A percentile compares a stretch with the other conserved stretches of the same genome.
Evolutionary conservation across 495 filamentous ascomycete species (phyloP).

Genomic region (Talaromyces trachyspermus): DNA sequence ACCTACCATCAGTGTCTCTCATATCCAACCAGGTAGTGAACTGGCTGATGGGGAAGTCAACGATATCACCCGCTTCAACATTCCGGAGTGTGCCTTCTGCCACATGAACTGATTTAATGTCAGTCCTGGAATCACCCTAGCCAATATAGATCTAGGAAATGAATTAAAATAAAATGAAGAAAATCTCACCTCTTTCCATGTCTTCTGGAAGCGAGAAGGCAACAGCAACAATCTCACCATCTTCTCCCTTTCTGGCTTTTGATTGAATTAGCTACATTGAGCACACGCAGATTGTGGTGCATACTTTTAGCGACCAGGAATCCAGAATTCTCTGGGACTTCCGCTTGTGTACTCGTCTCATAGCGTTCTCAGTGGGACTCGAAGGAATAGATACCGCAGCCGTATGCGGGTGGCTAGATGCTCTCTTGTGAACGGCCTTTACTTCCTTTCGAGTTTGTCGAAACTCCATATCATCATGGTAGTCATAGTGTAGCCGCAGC

Average conservation of each 20-base stretch:
- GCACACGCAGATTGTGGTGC: not conserved
- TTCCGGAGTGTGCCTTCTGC: constrained; percentile 20
- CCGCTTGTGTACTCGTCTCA: constrained; percentile 2
- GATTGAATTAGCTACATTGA: constrained; percentile 2
- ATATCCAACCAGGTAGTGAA: constrained; percentile 5
- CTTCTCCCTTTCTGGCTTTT: constrained; percentile 23
- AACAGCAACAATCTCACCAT: constrained; percentile 26
- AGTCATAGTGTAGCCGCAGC: constrained; percentile 4
- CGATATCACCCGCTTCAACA: constrained; percentile 6
- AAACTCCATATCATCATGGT: constrained; percentile 8
- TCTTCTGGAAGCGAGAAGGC: constrained; percentile 26
- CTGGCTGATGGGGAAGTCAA: constrained; percentile 6
- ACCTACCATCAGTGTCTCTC: not conserved
- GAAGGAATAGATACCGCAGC: not conserved
- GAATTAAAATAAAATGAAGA: not conserved
- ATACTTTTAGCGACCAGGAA: constrained; percentile 24
- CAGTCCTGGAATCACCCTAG: not conserved
- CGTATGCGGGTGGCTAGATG: not conserved
- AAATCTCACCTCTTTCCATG: constrained; percentile 19
- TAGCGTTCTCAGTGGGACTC: not conserved
- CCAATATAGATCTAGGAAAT: not conserved
- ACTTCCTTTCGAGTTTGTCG: constrained; percentile 1
- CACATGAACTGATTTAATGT: constrained; percentile 17
- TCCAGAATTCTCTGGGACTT: constrained; percentile 19
- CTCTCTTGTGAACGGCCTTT: not conserved